Base-by-base conservation (phyloP, 1,284 basidiomycete genomes). In the Ceratobasidium sp. region DNA sequence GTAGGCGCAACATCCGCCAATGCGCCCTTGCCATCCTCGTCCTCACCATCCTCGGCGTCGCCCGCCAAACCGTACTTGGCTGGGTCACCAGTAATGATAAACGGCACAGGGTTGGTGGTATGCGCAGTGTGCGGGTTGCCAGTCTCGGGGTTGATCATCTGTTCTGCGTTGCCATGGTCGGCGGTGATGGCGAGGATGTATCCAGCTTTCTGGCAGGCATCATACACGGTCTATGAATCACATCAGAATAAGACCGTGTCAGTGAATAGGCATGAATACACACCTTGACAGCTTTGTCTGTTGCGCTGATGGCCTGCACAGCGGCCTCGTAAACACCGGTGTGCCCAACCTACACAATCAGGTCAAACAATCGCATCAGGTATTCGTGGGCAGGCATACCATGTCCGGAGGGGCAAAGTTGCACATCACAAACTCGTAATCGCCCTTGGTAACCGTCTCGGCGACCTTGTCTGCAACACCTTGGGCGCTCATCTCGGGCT, bases 381-480 rank as follows among this genome's bases (percentile, higher is more conserved):
- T 44, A 13, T 23, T 16, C 35, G n/a, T 46, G 18, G 5, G 16
- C 8, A 1, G n/a, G 80, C 81, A 59, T 69, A 91, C 95, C 95
- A 96, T 96, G 80, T 97, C 95, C 16, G 95, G 95, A 59, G 95
- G 95, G 30, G 95, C 95, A 82, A 96, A 96, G 83, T 96, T 96
- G 85, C 94, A 96, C 94, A 97, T 96, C 75, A 96, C 87, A 80
- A 96, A 96, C 66, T 96, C 92, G 78, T 92, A 86, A 73, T 90
- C 84, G 73, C 85, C 82, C 76, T 84, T 83, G 79, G 86, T 86
- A 76, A 96, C 87, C n/a, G 94, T 85, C 81, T 94, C 90, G 1
- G 92, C 92, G 14, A 96, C 94, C 82, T 94, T 94, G 79, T 95
- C 91, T 0, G 94, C 94, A 13, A 96, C 95, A 54, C 83, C 87